A percentile compares a stretch with the other conserved stretches of the same genome.
Conservation (phyloP, 495 filamentous ascomycete genomes). For the Aspergillus sclerotioniger region DNA sequence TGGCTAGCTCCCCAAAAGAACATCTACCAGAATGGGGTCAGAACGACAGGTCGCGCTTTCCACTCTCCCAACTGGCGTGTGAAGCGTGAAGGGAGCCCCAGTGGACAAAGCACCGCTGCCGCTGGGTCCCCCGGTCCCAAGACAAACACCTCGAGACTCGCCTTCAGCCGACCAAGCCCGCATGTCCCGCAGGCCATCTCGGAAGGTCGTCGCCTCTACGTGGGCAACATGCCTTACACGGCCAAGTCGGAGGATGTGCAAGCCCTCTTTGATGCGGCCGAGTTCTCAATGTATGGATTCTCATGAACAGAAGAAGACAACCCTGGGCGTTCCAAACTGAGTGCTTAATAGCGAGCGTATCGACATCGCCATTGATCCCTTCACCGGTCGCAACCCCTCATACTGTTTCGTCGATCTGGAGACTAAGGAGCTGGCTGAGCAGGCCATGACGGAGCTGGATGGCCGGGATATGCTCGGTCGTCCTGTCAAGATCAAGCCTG, state of each 20-base stretch:
- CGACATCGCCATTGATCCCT: constrained; percentile 65
- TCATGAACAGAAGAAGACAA: not conserved
- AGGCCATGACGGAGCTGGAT: constrained; percentile 53
- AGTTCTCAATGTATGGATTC: constrained; percentile 42
- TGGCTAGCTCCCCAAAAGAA: constrained; percentile 36
- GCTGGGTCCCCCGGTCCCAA: constrained; percentile 28
- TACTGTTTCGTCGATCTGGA: constrained; percentile 70
- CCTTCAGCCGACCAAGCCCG: constrained; percentile 36
- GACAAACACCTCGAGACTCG: constrained; percentile 36
- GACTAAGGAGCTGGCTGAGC: constrained; percentile 54
- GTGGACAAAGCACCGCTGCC: constrained; percentile 18
- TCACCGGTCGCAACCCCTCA: constrained; percentile 65
- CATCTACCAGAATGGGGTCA: constrained; percentile 38
- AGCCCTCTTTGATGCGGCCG: constrained; percentile 49
- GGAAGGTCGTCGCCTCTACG: constrained; percentile 53
- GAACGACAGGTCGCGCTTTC: constrained; percentile 46
- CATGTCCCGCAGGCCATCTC: constrained; percentile 42
- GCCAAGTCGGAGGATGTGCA: constrained; percentile 62
- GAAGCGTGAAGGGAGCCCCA: constrained; percentile 37
- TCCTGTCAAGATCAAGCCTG: constrained; percentile 60
- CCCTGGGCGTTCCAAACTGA: constrained; percentile 23
- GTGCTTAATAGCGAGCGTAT: constrained; percentile 51
- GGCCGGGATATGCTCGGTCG: constrained; percentile 53
- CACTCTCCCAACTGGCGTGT: constrained; percentile 48
- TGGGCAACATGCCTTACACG: constrained; percentile 67